Percentiles rank a stretch among this genome's conserved stretches.
These are phyloP conservation scores for Macrophomina pseudophaseolina DNA, from an alignment of 2,329 filamentous ascomycete species.

Conservation along the genomic window DNA sequence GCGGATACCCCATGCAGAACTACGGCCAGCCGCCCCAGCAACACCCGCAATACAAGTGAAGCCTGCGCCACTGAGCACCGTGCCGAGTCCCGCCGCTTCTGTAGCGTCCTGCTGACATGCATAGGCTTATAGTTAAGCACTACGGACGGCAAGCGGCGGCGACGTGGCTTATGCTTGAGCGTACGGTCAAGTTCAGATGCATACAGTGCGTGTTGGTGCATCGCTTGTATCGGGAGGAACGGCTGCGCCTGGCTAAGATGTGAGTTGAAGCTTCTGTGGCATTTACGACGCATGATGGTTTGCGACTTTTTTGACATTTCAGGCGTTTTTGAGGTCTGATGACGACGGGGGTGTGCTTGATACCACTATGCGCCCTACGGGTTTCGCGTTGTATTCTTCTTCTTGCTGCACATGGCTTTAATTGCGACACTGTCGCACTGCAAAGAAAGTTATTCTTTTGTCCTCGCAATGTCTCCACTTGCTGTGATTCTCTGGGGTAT, in stretches of 20 bases:
- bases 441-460: background rate
- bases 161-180: background rate
- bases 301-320: background rate
- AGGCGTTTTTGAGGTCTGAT: background rate
- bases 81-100: background rate
- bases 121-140: background rate
- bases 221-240: background rate
- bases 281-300: slow-evolving; percentile 1
- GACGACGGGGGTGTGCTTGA: slow-evolving; percentile 6
- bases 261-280: background rate
- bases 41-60: slow-evolving; percentile 28
- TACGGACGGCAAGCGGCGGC: background rate
- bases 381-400: background rate
- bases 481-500: no score
- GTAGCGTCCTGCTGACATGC: background rate
- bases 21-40: slow-evolving; percentile 24
- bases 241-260: background rate
- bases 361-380: slow-evolving; percentile 16
- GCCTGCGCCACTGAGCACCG: background rate
- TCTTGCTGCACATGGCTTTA: background rate
- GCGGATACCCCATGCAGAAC: slow-evolving; percentile 26
- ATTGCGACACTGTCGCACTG: background rate
- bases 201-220: slow-evolving; percentile 4
- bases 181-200: slow-evolving; percentile 13
- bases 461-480: background rate